phyloP scores from a whole-genome alignment of 192 early-diverging fungal genomes.

The Phlyctochytrium planicorne region DNA sequence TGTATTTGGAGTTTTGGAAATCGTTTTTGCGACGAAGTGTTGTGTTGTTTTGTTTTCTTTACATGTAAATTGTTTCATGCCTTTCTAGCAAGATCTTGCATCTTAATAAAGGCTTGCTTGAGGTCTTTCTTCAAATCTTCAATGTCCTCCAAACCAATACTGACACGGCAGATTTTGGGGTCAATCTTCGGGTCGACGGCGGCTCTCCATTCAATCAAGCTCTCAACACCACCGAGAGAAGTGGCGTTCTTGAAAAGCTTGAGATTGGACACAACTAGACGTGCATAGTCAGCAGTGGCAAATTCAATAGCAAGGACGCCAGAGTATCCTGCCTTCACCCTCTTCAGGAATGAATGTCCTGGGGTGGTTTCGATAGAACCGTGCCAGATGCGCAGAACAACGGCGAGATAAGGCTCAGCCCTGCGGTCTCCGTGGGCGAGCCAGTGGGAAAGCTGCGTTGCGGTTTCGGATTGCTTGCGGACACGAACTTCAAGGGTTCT shows the following conservation, averaged over 20 bases:
- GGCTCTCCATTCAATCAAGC: constrained; percentile 68
- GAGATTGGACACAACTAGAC: constrained; percentile 44
- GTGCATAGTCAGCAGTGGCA: constrained; percentile 42
- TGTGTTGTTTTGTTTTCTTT: too few species aligned
- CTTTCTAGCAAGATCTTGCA: too few species aligned
- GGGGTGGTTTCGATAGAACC: constrained; percentile 40
- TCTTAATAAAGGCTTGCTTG: background rate
- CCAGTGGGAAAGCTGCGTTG: constrained; percentile 53
- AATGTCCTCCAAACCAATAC: constrained; percentile 65
- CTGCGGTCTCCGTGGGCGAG: constrained; percentile 17
- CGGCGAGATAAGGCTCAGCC: constrained; percentile 20
- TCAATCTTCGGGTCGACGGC: constrained; percentile 38
- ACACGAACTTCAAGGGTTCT: constrained; percentile 65
- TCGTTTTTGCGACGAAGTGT: too few species aligned
- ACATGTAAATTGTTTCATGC: too few species aligned
- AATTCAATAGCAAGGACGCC: constrained; percentile 44
- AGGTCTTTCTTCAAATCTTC: background rate
- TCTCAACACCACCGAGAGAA: constrained; percentile 64
- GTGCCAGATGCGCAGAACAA: constrained; percentile 34
- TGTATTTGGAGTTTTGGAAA: too few species aligned
- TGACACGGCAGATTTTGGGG: constrained; percentile 57
- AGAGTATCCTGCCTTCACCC: constrained; percentile 22
- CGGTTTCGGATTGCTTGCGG: constrained; percentile 56
- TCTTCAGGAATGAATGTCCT: constrained; percentile 32
- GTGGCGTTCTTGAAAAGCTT: constrained; percentile 57